A percentile compares a stretch with the other conserved stretches of the same genome.
Conservation (phyloP, 345 rosid species). For the Rhizophora apiculata region DNA sequence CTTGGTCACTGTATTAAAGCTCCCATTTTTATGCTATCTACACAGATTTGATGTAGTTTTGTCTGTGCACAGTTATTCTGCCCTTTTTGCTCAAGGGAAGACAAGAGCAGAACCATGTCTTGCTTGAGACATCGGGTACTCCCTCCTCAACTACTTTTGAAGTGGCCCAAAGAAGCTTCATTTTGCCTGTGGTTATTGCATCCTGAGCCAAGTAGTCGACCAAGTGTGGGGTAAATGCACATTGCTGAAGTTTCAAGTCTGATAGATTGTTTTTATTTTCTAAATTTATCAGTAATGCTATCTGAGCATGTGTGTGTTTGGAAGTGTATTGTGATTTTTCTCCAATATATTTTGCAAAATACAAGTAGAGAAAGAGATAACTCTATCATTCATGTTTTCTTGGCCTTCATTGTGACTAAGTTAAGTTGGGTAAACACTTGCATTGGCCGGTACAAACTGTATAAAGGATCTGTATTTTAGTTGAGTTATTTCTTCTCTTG, state of each 20-base stretch:
- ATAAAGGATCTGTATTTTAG: too few relatives aligned
- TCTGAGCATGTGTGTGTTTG: too few relatives aligned
- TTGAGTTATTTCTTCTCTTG: too few relatives aligned
- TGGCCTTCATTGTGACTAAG: too few relatives aligned
- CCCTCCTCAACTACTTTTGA: constrained; percentile 81
- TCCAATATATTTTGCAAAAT: too few relatives aligned
- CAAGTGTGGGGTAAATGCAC: constrained; percentile 55
- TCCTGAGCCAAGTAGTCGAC: constrained; percentile 84
- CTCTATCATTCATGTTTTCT: too few relatives aligned
- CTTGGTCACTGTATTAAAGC: constrained; percentile 2
- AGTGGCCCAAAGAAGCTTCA: constrained; percentile 90
- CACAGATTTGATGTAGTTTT: constrained; percentile 32
- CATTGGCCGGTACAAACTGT: too few relatives aligned
- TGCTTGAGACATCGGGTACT: constrained; percentile 94
- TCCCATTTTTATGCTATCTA: constrained; percentile 16
- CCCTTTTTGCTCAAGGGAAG: constrained; percentile 62
- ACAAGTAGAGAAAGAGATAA: too few relatives aligned
- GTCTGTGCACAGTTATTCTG: constrained; percentile 54
- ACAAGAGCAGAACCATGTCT: constrained; percentile 80
- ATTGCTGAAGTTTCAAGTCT: not conserved
- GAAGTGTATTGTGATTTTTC: too few relatives aligned
- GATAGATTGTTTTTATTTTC: not conserved
- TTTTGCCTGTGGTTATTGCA: constrained; percentile 93
- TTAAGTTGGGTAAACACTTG: too few relatives aligned
- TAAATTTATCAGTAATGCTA: not conserved